Evolutionary conservation across 208 protist genomes (phyloP).

Genomic region (Lotmaria passim): DNA sequence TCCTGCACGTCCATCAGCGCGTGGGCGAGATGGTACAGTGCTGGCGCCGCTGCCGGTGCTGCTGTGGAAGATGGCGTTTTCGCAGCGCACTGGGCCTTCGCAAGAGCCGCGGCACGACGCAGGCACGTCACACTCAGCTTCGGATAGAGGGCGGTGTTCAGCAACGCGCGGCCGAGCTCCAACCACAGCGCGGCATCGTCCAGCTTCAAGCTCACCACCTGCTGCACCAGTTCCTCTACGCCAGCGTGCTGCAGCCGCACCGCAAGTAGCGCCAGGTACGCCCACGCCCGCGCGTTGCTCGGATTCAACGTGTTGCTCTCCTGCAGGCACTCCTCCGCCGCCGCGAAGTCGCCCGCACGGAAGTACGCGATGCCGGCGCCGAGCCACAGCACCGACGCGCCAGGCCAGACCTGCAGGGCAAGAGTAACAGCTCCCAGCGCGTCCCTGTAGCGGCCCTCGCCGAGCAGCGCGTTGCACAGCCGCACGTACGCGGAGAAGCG

Average conservation of each 20-base stretch:
- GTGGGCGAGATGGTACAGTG: conserved; percentile 72
- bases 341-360: conserved; percentile 58
- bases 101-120: conserved; percentile 48
- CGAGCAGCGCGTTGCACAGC: conserved; percentile 83
- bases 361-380: conserved; percentile 88
- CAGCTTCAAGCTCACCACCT: conserved; percentile 64
- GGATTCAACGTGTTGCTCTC: conserved; percentile 90
- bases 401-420: conserved; percentile 74
- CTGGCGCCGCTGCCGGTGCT: conserved; percentile 16
- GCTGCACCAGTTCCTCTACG: conserved; percentile 67
- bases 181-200: conserved; percentile 64
- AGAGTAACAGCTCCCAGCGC: conserved; percentile 78
- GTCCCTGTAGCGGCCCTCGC: conserved; percentile 68
- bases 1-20: conserved; percentile 48
- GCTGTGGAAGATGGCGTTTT: not conserved
- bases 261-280: conserved; percentile 72
- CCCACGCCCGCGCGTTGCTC: conserved; percentile 87
- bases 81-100: conserved; percentile 26
- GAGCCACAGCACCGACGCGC: conserved; percentile 83
- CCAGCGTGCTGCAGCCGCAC: conserved; percentile 49
- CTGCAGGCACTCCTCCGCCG: conserved; percentile 87
- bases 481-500: conserved; percentile 56
- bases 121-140: conserved; percentile 61
- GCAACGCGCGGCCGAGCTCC: conserved; percentile 78
- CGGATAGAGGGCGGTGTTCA: conserved; percentile 36